Conservation (phyloP, 176 grass and related monocot genomes). For the Triticum timopheevii region DNA sequence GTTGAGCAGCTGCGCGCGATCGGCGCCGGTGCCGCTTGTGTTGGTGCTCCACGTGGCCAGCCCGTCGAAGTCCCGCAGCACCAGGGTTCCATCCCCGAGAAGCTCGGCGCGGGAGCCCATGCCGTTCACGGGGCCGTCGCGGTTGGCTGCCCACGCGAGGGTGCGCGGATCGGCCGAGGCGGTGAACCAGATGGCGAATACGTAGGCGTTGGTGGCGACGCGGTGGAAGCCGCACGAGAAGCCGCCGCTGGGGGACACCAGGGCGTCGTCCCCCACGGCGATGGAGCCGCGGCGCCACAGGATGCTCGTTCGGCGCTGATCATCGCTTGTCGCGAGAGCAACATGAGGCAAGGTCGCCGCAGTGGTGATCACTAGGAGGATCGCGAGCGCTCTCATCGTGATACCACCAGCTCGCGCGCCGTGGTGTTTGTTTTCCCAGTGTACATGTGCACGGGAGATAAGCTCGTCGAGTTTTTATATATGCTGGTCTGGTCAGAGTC, state of each 20-base stretch:
- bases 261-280: slow-evolving; percentile 20
- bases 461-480: no score
- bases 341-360: background rate
- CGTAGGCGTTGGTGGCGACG: slow-evolving; percentile 55
- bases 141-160: slow-evolving; percentile 55
- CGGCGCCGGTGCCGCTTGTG: slow-evolving; percentile 23
- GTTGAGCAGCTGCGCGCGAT: slow-evolving; percentile 43
- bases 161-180: slow-evolving; percentile 32
- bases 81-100: slow-evolving; percentile 13
- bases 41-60: slow-evolving; percentile 45
- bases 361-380: background rate
- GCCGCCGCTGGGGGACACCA: slow-evolving; percentile 42
- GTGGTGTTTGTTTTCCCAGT: background rate
- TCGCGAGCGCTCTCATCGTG: background rate
- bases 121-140: slow-evolving; percentile 60
- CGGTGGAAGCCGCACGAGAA: slow-evolving; percentile 66
- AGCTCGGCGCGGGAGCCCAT: slow-evolving; percentile 36
- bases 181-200: slow-evolving; percentile 58
- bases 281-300: slow-evolving; percentile 27
- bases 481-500: background rate
- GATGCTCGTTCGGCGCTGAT: background rate
- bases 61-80: slow-evolving; percentile 50
- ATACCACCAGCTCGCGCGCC: background rate
- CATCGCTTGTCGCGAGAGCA: background rate
- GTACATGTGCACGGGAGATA: no score